Evolutionary conservation across 2,329 filamentous ascomycete genomes (phyloP).

Genomic region (Diaporthe humulicola): DNA sequence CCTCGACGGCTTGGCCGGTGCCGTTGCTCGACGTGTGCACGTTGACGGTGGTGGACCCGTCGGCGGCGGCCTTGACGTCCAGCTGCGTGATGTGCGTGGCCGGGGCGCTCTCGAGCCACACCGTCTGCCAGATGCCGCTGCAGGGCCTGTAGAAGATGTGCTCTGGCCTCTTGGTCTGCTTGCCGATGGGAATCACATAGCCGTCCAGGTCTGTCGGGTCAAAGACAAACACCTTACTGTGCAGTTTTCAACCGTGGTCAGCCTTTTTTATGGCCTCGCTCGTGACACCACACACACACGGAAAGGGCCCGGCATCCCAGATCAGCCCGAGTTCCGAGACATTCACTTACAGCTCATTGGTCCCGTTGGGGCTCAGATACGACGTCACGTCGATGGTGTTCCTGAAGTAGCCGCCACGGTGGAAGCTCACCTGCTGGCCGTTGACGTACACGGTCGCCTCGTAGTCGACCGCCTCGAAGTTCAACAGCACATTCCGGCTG

Average conservation of each 20-base stretch:
- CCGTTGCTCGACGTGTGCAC: conserved; percentile 61
- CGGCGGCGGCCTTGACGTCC: conserved; percentile 69
- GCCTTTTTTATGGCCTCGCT: neutral
- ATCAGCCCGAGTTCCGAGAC: neutral
- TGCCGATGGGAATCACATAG: conserved; percentile 74
- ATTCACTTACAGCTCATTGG: conserved; percentile 66
- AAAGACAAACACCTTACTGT: conserved; percentile 71
- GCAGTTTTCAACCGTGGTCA: neutral
- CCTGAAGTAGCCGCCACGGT: conserved; percentile 73
- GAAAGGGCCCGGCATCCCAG: no score
- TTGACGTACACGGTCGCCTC: conserved; percentile 71
- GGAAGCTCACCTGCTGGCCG: conserved; percentile 62
- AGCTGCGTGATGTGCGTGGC: conserved; percentile 68
- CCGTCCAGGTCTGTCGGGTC: conserved; percentile 73
- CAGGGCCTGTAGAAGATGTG: conserved; percentile 81
- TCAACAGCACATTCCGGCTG: conserved; percentile 60
- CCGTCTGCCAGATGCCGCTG: conserved; percentile 81
- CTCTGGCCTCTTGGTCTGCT: conserved; percentile 68
- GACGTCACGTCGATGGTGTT: conserved; percentile 72
- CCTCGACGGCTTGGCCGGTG: conserved; percentile 45
- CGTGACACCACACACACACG: no score
- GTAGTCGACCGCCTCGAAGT: conserved; percentile 72
- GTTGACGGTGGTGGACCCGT: conserved; percentile 69
- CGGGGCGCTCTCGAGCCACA: conserved; percentile 78
- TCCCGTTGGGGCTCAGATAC: conserved; percentile 53